phyloP scores from a whole-genome alignment of 148 eudicot species.

The Persicaria maculosa region DNA sequence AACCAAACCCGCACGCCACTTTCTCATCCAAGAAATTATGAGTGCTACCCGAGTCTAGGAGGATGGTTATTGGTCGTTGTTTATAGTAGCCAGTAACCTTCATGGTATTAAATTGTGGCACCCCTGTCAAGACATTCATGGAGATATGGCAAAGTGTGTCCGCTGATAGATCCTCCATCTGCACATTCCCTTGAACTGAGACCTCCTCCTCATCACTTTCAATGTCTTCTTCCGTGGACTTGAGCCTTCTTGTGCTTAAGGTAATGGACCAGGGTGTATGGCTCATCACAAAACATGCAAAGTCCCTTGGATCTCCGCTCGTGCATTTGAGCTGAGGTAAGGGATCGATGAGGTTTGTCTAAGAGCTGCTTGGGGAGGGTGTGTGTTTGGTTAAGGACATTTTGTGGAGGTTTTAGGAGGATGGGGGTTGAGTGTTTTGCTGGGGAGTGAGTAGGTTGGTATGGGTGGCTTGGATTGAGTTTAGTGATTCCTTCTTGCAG shows the following conservation, averaged over 20 bases:
- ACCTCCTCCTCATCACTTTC: too few relatives aligned
- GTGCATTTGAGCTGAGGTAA: too few relatives aligned
- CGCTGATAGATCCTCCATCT: background rate
- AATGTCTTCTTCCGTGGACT: background rate
- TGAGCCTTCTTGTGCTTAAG: too few relatives aligned
- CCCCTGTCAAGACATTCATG: background rate
- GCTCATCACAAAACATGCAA: too few relatives aligned
- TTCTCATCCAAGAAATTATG: background rate
- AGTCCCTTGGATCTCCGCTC: too few relatives aligned
- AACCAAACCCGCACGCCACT: background rate
- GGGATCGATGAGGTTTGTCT: background rate
- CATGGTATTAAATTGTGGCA: background rate
- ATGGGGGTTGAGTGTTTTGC: too few relatives aligned
- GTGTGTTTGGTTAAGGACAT: too few relatives aligned
- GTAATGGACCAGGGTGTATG: too few relatives aligned
- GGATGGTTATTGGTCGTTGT: background rate
- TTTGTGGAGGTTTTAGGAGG: background rate
- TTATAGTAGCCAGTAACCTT: background rate
- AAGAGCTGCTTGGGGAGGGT: background rate
- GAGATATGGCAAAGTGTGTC: background rate
- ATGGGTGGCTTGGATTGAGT: too few relatives aligned
- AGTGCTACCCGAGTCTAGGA: background rate
- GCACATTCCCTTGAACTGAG: too few relatives aligned
- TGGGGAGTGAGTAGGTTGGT: too few relatives aligned
- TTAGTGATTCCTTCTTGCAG: too few relatives aligned